phyloP scores from a whole-genome alignment of 495 filamentous ascomycete species.

The Neurospora sp. region DNA sequence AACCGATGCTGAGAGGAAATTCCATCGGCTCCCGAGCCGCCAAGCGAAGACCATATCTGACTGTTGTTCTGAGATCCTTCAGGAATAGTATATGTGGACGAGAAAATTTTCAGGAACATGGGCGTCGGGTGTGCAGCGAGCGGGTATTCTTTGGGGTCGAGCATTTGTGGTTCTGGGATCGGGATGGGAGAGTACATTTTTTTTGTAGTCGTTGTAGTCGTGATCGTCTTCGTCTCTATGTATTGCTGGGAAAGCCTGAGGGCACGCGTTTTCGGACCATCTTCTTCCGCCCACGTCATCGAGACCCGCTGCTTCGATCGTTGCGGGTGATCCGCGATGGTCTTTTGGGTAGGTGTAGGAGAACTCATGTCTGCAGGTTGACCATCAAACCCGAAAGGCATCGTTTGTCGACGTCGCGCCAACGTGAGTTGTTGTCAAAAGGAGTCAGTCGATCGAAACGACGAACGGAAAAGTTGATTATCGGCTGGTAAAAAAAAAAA shows the following conservation, averaged over 20 bases:
- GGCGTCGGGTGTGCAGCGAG: constrained; percentile 61
- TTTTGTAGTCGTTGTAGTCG: constrained; percentile 91
- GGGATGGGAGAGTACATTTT: constrained; percentile 76
- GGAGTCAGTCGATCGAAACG: not conserved
- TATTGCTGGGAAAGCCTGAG: constrained; percentile 46
- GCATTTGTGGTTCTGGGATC: constrained; percentile 63
- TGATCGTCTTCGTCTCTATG: constrained; percentile 60
- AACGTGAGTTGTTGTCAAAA: not conserved
- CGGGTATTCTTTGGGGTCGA: constrained; percentile 85
- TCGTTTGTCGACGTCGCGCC: not conserved
- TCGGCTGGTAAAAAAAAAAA: not conserved
- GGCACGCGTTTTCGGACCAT: constrained; percentile 19
- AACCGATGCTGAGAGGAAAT: not conserved
- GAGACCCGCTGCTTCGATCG: constrained; percentile 37
- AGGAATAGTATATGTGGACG: not conserved
- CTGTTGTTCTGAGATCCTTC: constrained; percentile 40
- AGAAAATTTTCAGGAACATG: not conserved
- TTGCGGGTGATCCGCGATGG: constrained; percentile 29
- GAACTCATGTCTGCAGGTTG: constrained; percentile 10
- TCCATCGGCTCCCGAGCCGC: constrained; percentile 15
- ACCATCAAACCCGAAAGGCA: not conserved
- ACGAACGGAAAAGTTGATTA: not conserved
- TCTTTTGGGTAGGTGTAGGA: constrained; percentile 14
- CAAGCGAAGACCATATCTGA: constrained; percentile 52
- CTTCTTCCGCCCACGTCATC: constrained; percentile 35